Evolutionary conservation across 106 monocot species (phyloP).

Genomic region (Allium cepa): DNA sequence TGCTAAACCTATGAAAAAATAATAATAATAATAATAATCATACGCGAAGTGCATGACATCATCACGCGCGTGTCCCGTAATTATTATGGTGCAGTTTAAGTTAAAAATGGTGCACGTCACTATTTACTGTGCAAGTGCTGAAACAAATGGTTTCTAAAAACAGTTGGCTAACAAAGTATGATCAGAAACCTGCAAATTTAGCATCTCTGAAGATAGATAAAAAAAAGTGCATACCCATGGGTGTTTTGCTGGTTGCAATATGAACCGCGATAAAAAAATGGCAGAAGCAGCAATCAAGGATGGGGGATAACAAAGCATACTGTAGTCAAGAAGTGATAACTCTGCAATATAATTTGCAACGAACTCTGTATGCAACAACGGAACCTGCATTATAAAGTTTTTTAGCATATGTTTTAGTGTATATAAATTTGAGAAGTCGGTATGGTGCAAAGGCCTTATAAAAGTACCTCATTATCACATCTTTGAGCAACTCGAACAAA

Average conservation of each 20-base stretch:
- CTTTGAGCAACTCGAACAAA: constrained; percentile 71
- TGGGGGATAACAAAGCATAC: constrained; percentile 49
- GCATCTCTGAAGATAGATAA: neutral
- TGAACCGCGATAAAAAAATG: constrained; percentile 73
- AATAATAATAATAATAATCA: too few relatives aligned
- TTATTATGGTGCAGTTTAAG: too few relatives aligned
- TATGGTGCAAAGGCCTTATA: neutral
- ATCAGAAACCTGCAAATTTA: too few relatives aligned
- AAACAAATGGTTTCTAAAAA: constrained; percentile 8
- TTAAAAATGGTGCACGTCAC: too few relatives aligned
- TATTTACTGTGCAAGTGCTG: too few relatives aligned
- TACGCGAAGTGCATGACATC: too few relatives aligned
- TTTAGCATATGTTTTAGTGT: neutral
- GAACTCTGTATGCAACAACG: constrained; percentile 59
- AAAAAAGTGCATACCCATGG: constrained; percentile 61
- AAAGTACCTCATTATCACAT: constrained; percentile 39
- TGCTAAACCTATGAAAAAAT: too few relatives aligned
- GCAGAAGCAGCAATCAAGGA: constrained; percentile 74
- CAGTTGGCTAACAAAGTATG: constrained; percentile 10
- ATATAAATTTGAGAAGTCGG: neutral
- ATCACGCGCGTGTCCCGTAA: too few relatives aligned
- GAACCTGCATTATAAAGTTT: constrained; percentile 18
- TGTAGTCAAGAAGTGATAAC: constrained; percentile 78
- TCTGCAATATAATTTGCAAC: constrained; percentile 80
- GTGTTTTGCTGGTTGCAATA: constrained; percentile 49